These are phyloP conservation scores for Vanderwaltozyma polyspora DNA, from an alignment of 805 yeast genomes.

Conservation along the genomic window DNA sequence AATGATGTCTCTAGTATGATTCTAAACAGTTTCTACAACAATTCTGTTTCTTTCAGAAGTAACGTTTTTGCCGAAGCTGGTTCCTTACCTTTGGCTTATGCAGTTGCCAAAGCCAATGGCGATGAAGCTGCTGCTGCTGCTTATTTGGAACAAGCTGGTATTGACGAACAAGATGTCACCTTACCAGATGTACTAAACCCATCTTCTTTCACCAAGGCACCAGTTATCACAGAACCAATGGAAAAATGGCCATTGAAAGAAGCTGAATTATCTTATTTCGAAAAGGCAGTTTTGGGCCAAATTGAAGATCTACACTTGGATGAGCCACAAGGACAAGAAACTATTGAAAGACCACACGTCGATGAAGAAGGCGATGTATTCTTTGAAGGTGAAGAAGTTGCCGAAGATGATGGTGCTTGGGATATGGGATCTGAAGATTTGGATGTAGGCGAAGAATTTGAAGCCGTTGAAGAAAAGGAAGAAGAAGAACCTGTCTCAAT, in stretches of 20 bases:
- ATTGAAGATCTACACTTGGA: slow-evolving; percentile 52
- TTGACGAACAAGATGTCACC: slow-evolving; percentile 50
- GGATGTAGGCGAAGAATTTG: slow-evolving; percentile 43
- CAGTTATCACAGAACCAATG: slow-evolving; percentile 35
- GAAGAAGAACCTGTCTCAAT: slow-evolving; percentile 22
- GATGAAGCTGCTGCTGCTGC: slow-evolving; percentile 62
- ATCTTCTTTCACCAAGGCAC: slow-evolving; percentile 35
- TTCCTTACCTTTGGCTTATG: slow-evolving; percentile 79
- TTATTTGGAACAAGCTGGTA: slow-evolving; percentile 59
- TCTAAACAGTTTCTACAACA: slow-evolving; percentile 70
- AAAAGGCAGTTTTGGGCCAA: slow-evolving; percentile 70
- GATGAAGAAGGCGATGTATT: slow-evolving; percentile 24
- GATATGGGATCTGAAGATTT: slow-evolving; percentile 71
- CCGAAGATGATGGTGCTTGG: slow-evolving; percentile 64
- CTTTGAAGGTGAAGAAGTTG: slow-evolving; percentile 35
- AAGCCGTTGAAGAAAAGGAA: slow-evolving; percentile 33
- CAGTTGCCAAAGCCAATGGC: slow-evolving; percentile 82
- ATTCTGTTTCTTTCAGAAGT: slow-evolving; percentile 66
- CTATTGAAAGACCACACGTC: slow-evolving; percentile 16
- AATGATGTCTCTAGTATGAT: slow-evolving; percentile 70
- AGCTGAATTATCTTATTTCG: slow-evolving; percentile 68
- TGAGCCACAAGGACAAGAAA: slow-evolving; percentile 21
- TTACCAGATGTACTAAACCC: slow-evolving; percentile 42
- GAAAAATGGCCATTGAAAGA: slow-evolving; percentile 75
- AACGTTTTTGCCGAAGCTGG: slow-evolving; percentile 68